Conservation (phyloP, 768 basidiomycete genomes). For the Lyophyllum semitale region DNA sequence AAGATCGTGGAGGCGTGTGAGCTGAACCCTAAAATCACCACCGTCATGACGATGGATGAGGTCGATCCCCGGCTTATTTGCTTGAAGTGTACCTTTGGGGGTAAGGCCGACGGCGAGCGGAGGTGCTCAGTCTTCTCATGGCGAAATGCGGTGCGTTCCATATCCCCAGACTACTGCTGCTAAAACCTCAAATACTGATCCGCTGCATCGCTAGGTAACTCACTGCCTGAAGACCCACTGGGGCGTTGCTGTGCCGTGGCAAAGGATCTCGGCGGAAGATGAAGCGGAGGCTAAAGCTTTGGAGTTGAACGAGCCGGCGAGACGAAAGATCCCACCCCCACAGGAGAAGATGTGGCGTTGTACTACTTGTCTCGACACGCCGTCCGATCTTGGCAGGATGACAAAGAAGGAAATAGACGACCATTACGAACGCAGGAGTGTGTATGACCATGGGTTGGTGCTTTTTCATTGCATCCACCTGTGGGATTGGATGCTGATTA, state of each 20-base stretch:
- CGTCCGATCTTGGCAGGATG: slow-evolving; percentile 22
- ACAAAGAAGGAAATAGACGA: slow-evolving; percentile 13
- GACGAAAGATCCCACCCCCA: slow-evolving; percentile 7
- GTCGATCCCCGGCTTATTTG: slow-evolving; percentile 33
- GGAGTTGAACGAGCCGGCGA: slow-evolving; percentile 17
- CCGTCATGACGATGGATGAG: slow-evolving; percentile 27
- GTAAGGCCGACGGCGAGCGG: slow-evolving; percentile 33
- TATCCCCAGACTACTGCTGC: background rate
- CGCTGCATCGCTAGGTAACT: slow-evolving; percentile 23
- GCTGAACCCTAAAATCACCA: slow-evolving; percentile 24
- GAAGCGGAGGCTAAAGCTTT: slow-evolving; percentile 21
- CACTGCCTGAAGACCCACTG: slow-evolving; percentile 32
- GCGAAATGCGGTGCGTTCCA: slow-evolving; percentile 32
- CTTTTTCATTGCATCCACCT: background rate
- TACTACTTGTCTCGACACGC: slow-evolving; percentile 24
- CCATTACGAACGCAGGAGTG: slow-evolving; percentile 9
- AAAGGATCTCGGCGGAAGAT: slow-evolving; percentile 26
- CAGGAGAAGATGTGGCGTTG: slow-evolving; percentile 28
- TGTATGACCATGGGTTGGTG: background rate
- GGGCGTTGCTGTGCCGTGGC: slow-evolving; percentile 28
- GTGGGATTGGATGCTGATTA: background rate
- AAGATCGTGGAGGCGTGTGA: slow-evolving; percentile 32
- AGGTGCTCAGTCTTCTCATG: slow-evolving; percentile 29
- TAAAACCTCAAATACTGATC: background rate
- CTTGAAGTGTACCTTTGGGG: slow-evolving; percentile 35